Base-by-base conservation (phyloP, 1,284 basidiomycete genomes). In the Porodaedalea pini region DNA sequence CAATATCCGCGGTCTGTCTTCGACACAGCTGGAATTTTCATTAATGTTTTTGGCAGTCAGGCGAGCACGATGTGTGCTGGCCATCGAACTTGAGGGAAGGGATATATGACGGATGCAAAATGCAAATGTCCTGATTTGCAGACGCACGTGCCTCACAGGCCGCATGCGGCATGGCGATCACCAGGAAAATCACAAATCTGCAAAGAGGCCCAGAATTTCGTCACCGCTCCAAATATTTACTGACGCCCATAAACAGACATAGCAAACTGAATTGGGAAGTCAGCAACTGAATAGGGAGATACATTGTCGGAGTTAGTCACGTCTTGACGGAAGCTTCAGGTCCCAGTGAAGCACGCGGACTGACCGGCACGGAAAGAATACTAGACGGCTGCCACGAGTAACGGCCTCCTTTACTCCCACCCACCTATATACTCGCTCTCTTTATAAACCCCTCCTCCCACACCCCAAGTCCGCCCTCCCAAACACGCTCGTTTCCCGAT, bases 291-390 rank as follows among this genome's bases (percentile, higher is more conserved):
- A 13, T 6, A 34, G 32, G 32, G 32, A 13, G 32, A 13, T 6
- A 34, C 44, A n/a, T n/a, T n/a, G n/a, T n/a, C n/a, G 25, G 44
- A 8, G 3, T 5, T 23, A 45, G 21, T 21, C 10, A 8, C 10
- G 19, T n/a, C 15, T 15, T 25, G 29, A 23, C n/a, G 21, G 44
- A 45, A 45, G 44, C 2, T 45, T n/a, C 45, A 47, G 45, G 45
- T 47, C 45, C 45, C 25, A 47, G n/a, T 47, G 45, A 47, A 47
- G 45, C 45, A 47, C 45, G 45, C 45, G 45, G 45, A 29, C 29
- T 32, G 15, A 6, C 45, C 45, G 45, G 45, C 45, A 47, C 44
- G 44, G 44, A 29, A 23, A 31, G 44, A 37, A 50, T 21, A n/a
- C 13, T 13, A 21, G 13, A 31, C 3, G 5, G 15, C 3, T 50